Conservation (phyloP, 1,284 basidiomycete genomes). For the Ceraceosorus guamensis region DNA sequence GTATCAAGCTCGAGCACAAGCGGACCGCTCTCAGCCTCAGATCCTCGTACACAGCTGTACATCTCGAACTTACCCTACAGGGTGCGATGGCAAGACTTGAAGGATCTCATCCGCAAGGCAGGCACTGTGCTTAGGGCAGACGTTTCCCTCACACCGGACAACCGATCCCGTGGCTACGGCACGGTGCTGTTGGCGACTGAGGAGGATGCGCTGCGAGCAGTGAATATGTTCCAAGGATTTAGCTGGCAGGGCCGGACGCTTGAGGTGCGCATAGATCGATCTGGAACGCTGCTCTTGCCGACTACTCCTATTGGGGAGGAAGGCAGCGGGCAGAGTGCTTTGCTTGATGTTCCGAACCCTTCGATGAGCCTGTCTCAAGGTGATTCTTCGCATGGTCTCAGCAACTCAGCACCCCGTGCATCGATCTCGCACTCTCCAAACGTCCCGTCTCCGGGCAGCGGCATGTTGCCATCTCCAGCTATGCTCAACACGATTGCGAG, state of each 20-base stretch:
- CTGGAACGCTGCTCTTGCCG: conserved; percentile 19
- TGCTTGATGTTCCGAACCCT: no score
- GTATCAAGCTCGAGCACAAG: conserved; percentile 11
- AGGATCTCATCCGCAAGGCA: conserved; percentile 49
- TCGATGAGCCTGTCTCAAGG: no score
- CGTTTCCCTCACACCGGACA: conserved; percentile 47
- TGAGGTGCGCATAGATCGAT: conserved; percentile 39
- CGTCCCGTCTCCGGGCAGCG: no score
- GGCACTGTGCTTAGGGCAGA: conserved; percentile 50
- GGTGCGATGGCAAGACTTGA: conserved; percentile 50
- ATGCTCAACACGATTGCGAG: no score
- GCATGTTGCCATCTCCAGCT: no score
- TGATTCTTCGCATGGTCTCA: no score
- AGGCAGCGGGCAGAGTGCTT: no score
- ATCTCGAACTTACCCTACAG: conserved; percentile 48
- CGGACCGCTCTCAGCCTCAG: conserved; percentile 49
- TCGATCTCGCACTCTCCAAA: no score
- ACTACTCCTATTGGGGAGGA: not conserved
- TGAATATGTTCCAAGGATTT: conserved; percentile 49
- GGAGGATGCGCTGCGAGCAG: conserved; percentile 48
- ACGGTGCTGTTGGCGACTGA: conserved; percentile 45
- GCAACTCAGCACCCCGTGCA: no score
- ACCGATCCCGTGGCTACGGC: conserved; percentile 39
- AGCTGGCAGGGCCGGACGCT: conserved; percentile 46
- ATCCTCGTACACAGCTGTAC: conserved; percentile 69